Evolutionary conservation across 169 alveolate species (phyloP).

Genomic region (Plasmodium yoelii): DNA sequence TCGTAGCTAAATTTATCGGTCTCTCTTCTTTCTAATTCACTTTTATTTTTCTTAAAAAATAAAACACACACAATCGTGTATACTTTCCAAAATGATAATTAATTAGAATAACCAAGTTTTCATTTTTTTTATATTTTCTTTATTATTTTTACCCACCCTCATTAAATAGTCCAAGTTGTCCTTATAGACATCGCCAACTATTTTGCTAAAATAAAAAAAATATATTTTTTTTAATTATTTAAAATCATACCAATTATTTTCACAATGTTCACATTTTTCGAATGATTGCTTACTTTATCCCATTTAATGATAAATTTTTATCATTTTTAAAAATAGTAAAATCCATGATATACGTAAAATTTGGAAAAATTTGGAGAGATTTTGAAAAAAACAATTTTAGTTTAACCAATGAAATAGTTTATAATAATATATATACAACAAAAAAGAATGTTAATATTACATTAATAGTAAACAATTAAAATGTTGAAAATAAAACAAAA

Average conservation of each 20-base stretch:
- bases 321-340: conserved; percentile 58
- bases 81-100: too few relatives aligned
- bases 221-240: conserved; percentile 5
- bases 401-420: neutral
- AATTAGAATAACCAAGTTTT: too few relatives aligned
- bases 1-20: conserved; percentile 49
- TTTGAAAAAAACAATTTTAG: neutral
- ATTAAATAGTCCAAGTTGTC: conserved; percentile 51
- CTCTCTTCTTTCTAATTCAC: conserved; percentile 51
- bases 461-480: too few relatives aligned
- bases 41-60: conserved; percentile 55
- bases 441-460: too few relatives aligned
- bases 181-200: conserved; percentile 67
- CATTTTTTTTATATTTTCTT: too few relatives aligned
- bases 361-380: conserved; percentile 11
- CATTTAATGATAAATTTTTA: conserved; percentile 61
- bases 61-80: neutral
- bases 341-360: conserved; percentile 25
- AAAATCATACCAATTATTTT: neutral
- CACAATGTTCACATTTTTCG: conserved; percentile 1
- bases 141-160: conserved; percentile 16
- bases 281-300: conserved; percentile 39
- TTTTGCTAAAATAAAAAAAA: conserved; percentile 34
- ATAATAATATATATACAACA: neutral
- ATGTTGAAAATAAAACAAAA: too few relatives aligned